Evolutionary conservation across 441 rosid species (phyloP).

Genomic region (Gossypium gossypioides): DNA sequence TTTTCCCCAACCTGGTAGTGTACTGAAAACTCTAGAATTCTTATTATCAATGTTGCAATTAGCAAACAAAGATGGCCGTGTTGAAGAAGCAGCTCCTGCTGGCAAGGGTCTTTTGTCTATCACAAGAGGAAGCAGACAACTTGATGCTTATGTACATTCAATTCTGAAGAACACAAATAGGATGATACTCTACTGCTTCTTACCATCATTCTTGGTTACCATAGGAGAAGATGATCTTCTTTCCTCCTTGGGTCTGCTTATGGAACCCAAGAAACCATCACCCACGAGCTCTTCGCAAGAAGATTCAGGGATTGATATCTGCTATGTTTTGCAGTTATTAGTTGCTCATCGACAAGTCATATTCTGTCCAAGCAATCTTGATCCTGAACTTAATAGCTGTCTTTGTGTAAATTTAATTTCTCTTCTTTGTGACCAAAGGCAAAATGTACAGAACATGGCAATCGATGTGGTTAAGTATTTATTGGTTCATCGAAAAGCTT

Average conservation of each 20-base stretch:
- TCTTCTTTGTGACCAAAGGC: conserved; percentile 79
- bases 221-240: conserved; percentile 88
- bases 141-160: conserved; percentile 88
- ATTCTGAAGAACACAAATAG: conserved; percentile 88
- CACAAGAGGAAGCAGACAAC: conserved; percentile 76
- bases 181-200: conserved; percentile 83
- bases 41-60: conserved; percentile 90
- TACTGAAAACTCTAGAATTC: conserved; percentile 83
- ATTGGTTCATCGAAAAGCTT: conserved; percentile 82
- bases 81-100: conserved; percentile 80
- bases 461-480: conserved; percentile 75
- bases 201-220: conserved; percentile 78
- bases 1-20: conserved; percentile 81
- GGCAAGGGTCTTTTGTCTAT: conserved; percentile 91
- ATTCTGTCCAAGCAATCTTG: conserved; percentile 93
- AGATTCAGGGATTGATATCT: conserved; percentile 75
- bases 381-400: conserved; percentile 88
- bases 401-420: conserved; percentile 82
- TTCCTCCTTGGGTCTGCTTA: conserved; percentile 63
- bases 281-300: conserved; percentile 44
- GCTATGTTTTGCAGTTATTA: conserved; percentile 77
- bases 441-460: conserved; percentile 72
- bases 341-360: conserved; percentile 84
- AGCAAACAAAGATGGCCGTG: conserved; percentile 95
- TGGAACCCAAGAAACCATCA: conserved; percentile 61